Evolutionary conservation across 192 early-diverging fungal species (phyloP), one percentile per base, ranked within the genome.

Genomic region (Coemansia sp.): DNA sequence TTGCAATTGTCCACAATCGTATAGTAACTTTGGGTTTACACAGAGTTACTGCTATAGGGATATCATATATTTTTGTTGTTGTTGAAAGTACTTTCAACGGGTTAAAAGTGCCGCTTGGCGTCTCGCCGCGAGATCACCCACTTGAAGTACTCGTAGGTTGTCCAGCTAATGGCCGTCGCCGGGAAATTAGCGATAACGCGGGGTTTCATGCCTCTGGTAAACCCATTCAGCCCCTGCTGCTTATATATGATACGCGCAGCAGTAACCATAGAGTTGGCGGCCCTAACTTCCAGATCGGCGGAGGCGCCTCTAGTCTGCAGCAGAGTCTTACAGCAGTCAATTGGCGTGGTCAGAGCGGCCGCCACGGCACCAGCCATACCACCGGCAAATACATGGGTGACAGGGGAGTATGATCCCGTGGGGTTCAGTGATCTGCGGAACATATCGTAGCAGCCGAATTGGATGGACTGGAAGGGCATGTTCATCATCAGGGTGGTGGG

Each of bases 311-410:
- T 85, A 4, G 95, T 96, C 74, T 99, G 97, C 67, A 99, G 79
- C 62, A 96, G 73, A n/a, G 97, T 99, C 74, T 98, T 98, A 37
- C 91, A 90, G 16, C 96, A 95, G 77, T 99, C 95, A n/a, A 99
- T 78, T 1, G 97, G 97, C 27, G 93, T 98, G 0, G 97, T 98
- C 36, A 91, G 75, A 13, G 92, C 88, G 1, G 93, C 89, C 1
- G 97, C 97, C 3, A 94, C 69, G 0, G 90, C 93, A 44, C 97
- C 97, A 5, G 97, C 95, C 54, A 93, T 70, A 21, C 88, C 97
- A 16, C 97, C 97, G 13, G 94, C 89, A 1, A 87, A 70, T 48
- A 94, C 87, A 69, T 98, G 97, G 1, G 92, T 92, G 37, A 86
- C 72, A 13, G 97, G 97, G 75, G 94, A 93, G 72, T 98, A 98